These are phyloP conservation scores for Leccinum pachyderme DNA, from an alignment of 1,284 basidiomycete genomes.

Conservation along the genomic window DNA sequence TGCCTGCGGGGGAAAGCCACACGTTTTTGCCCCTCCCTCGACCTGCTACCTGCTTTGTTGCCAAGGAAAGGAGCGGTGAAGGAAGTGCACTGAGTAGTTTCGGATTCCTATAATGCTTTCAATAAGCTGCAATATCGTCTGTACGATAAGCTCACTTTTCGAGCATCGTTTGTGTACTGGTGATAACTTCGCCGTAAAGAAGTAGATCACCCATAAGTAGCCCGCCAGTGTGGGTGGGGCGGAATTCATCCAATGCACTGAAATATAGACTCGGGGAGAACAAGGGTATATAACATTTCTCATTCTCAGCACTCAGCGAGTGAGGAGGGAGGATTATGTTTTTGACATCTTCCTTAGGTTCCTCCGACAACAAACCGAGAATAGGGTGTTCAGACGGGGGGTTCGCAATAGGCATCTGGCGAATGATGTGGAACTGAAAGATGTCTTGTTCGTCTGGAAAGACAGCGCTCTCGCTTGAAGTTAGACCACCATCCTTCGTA, in stretches of 20 bases:
- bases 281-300: conserved; percentile 43
- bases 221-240: conserved; percentile 19
- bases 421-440: conserved; percentile 56
- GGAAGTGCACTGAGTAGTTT: conserved; percentile 70
- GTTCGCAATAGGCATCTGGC: conserved; percentile 31
- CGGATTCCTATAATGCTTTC: conserved; percentile 61
- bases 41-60: conserved; percentile 85
- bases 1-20: conserved; percentile 93
- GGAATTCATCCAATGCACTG: conserved; percentile 32
- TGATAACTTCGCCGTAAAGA: conserved; percentile 87
- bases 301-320: conserved; percentile 41
- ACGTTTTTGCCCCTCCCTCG: conserved; percentile 87
- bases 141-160: conserved; percentile 67
- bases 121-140: conserved; percentile 1
- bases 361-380: conserved; percentile 16
- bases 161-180: conserved; percentile 94
- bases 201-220: conserved; percentile 76
- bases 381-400: conserved; percentile 19
- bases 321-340: conserved; percentile 48
- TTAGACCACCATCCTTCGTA: conserved; percentile 37
- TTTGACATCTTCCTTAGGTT: conserved; percentile 39
- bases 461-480: conserved; percentile 12
- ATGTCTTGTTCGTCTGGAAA: conserved; percentile 57
- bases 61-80: conserved; percentile 77
- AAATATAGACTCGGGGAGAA: conserved; percentile 59